Evolutionary conservation across 192 early-diverging fungal species (phyloP), one percentile per base, ranked within the genome.

Genomic region (Chytriomyces hyalinus): DNA sequence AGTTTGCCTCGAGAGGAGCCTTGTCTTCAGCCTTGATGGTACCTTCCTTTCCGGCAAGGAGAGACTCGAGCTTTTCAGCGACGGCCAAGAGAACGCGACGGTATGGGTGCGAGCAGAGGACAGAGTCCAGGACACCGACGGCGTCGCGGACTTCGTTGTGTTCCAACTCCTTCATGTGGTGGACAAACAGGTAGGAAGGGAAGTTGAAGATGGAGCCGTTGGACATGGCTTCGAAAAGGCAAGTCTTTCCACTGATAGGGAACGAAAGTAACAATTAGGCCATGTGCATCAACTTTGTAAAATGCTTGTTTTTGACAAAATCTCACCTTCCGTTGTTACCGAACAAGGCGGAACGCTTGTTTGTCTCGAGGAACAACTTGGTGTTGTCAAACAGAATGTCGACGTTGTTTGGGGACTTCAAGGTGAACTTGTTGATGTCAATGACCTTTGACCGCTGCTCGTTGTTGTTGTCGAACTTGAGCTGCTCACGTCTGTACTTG

Each of bases 21-120:
- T 93, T 93, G 78, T 93, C 94, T 78, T 82, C 86, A 84, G 91
- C 92, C 85, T 93, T 93, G 81, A 89, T 86, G 72, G 91, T 92
- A 88, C 91, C 92, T 83, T 94, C 93, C 75, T 89, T 88, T 67
- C 89, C 85, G 80, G 91, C 91, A 85, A 91, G 87, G 77, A 86
- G 85, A n/a, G 92, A 83, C 77, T 83, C 70, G 28, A 92, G 69
- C 67, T 86, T 85, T 78, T 83, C 80, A 71, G 80, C 79, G 87
- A 89, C 90, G 69, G 93, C 83, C 80, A 93, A 80, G 74, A 93
- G 90, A 87, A 90, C 90, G 86, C 88, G 89, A 89, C 93, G 91
- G 84, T 92, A 93, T 64, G 92, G 92, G 78, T 93, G 88, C 8
- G 92, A 93, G 90, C 93, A 93, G 69, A 73, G 60, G 22, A 73